Evolutionary conservation across 2,329 filamentous ascomycete species (phyloP), one percentile per base, ranked within the genome.

Genomic region (Pleurostoma richardsiae): DNA sequence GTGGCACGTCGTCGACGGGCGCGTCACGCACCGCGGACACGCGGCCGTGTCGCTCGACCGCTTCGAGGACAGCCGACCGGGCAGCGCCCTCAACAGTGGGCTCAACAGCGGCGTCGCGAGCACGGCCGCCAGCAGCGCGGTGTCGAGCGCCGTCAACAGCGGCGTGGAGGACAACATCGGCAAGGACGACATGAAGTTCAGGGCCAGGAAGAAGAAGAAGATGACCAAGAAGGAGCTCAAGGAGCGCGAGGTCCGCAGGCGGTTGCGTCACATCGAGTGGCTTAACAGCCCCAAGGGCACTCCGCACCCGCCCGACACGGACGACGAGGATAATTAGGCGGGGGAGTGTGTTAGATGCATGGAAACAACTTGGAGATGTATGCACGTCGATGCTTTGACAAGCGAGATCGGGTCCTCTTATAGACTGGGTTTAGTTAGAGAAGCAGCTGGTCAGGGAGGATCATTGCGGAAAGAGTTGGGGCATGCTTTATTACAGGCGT

Each of bases 141-240:
- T 71, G 40, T 74, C 74, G 42, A 82, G 83, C 42, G 84, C 86
- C 2, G 84, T 83, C 49, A 92, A 90, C 73, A 87, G 82, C 44
- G 91, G 90, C n/a, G 82, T 77, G 1, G 92, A 97, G 69, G 91
- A 94, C 57, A 83, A 82, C 50, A 76, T 60, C 66, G 86, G 67
- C 26, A 19, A 19, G 19, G 49, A 31, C 50, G 79, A 76, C 50
- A 80, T 99, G 77, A 92, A 95, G 73, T 99, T 99, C 83, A 82
- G 79, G 67, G 77, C 87, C 7, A 83, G 79, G 69, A 94, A 91
- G 80, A 96, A 96, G 90, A 95, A 92, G 83, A 99, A 99, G 88
- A 82, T 94, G 82, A 99, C 94, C 48, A 89, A 95, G 76, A 90
- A 90, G 71, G 90, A 99, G 69, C 58, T 91, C 64, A 99, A 99